Base-by-base conservation (phyloP, 192 early-diverging fungal species). In the Coemansia sp. region DNA sequence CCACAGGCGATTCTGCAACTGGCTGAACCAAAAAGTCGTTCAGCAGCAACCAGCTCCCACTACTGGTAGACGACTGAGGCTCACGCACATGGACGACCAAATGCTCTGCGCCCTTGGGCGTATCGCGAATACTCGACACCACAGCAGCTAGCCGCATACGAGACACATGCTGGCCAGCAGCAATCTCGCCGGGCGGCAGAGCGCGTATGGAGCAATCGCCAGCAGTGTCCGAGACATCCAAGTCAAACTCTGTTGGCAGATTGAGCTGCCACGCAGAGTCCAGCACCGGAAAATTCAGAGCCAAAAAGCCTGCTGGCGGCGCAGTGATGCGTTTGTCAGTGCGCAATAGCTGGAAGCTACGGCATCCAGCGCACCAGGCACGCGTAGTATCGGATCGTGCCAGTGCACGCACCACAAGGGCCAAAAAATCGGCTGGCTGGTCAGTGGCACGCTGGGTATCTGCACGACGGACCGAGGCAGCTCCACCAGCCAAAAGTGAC, bases 1-100 rank as follows among this genome's bases (percentile, higher is more conserved):
- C 38, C 0, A 73, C 76, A 26, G 56, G 36, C 3, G 60, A 69
- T 40, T 62, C 69, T 0, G 62, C 14, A 2, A 92, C 84, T 4
- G 82, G 82, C 53, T 91, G 89, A 1, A 97, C 97, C 37, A 92
- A 77, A 68, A 98, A 98, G 76, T 97, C 95, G 68, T 98, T 98
- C 69, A 98, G 95, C 10, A 97, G 68, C 60, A 90, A 84, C 97
- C 97, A 98, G 14, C 46, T 24, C 0, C 36, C 56, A 15, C 34
- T n/a, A n/a, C n/a, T n/a, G n/a, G n/a, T 18, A 10, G 9, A 10
- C 34, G 56, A 26, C 9, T 62, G 56, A 2, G 68, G 68, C 17
- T 63, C 60, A 4, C 70, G 69, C 29, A 76, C 60, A 40, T 82
- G 80, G 33, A 65, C 63, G 7, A 82, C 66, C 29, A 82, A 50